These are phyloP conservation scores for Venturia effusa DNA, from an alignment of 2,329 filamentous ascomycete species.

Conservation along the genomic window DNA sequence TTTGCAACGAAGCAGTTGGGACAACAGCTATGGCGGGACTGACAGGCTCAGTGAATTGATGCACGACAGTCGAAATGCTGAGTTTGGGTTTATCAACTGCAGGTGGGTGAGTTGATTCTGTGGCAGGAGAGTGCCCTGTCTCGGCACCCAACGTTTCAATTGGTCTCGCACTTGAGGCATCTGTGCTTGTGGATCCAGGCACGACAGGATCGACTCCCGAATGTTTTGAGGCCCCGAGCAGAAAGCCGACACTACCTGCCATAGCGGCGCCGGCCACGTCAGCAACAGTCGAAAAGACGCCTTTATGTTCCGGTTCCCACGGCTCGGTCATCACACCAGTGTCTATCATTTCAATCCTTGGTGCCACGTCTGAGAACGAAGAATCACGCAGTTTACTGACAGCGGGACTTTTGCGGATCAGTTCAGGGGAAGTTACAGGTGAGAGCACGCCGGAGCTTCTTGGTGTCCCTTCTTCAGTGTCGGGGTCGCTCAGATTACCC, in stretches of 20 bases:
- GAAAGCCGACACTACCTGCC: conserved; percentile 16
- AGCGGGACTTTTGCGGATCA: conserved; percentile 11
- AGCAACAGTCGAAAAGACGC: conserved; percentile 30
- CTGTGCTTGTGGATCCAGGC: not conserved
- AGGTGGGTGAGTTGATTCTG: conserved; percentile 16
- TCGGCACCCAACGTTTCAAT: not conserved
- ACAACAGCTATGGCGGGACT: conserved; percentile 9
- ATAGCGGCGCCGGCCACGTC: not conserved
- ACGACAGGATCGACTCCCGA: not conserved
- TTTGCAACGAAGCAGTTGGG: conserved; percentile 15
- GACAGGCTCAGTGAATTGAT: conserved; percentile 13
- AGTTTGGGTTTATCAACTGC: conserved; percentile 18
- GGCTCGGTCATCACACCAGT: conserved; percentile 12
- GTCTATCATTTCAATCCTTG: conserved; percentile 3
- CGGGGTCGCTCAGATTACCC: conserved; percentile 19
- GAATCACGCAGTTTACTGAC: conserved; percentile 6
- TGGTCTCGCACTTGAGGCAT: not conserved
- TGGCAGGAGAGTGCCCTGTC: conserved; percentile 15
- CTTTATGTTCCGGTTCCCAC: conserved; percentile 18
- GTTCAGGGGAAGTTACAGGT: conserved; percentile 19
- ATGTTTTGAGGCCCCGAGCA: conserved; percentile 11
- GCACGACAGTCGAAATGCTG: conserved; percentile 18
- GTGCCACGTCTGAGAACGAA: conserved; percentile 15
- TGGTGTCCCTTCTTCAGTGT: conserved; percentile 18
- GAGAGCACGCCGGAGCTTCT: conserved; percentile 7